Percentiles rank a stretch among this genome's conserved stretches.
Conservation (phyloP, 257 asterid genomes). For the Gynochthodes officinalis region DNA sequence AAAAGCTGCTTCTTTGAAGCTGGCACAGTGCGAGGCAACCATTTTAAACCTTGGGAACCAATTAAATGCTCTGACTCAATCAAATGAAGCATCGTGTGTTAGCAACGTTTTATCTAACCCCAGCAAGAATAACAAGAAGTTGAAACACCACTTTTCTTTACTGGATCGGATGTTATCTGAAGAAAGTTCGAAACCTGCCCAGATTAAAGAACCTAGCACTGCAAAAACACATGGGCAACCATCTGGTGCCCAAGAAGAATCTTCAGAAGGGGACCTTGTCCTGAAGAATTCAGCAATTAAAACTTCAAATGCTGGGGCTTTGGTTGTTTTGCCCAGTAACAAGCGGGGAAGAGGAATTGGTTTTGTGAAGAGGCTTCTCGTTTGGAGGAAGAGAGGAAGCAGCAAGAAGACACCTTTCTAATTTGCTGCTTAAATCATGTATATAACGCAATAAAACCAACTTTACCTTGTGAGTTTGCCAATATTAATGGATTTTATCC, state of each 20-base stretch:
- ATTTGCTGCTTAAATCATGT: slow-evolving; percentile 32
- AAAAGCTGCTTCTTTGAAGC: slow-evolving; percentile 64
- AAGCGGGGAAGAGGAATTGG: slow-evolving; percentile 53
- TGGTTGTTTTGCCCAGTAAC: slow-evolving; percentile 49
- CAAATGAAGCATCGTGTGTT: slow-evolving; percentile 38
- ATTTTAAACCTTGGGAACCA: slow-evolving; percentile 71
- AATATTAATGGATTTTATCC: slow-evolving; percentile 13
- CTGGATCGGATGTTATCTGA: slow-evolving; percentile 70
- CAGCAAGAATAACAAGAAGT: slow-evolving; percentile 28
- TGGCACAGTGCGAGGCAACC: slow-evolving; percentile 79
- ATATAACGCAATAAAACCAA: slow-evolving; percentile 18
- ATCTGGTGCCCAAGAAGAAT: slow-evolving; percentile 12
- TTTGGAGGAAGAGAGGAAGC: slow-evolving; percentile 55
- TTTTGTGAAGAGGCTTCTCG: slow-evolving; percentile 60
- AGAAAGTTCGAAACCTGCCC: slow-evolving; percentile 40
- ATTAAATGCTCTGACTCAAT: slow-evolving; percentile 52
- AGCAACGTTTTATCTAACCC: slow-evolving; percentile 35
- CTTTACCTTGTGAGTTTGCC: slow-evolving; percentile 17
- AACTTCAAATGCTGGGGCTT: slow-evolving; percentile 34
- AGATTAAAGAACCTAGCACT: slow-evolving; percentile 29
- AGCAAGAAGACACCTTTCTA: slow-evolving; percentile 38
- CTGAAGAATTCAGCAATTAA: slow-evolving; percentile 15
- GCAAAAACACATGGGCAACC: slow-evolving; percentile 10
- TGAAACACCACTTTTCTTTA: slow-evolving; percentile 54
- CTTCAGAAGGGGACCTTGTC: slow-evolving; percentile 21